Conservation (phyloP, 2,329 filamentous ascomycete species). For the Talaromyces sp. region DNA sequence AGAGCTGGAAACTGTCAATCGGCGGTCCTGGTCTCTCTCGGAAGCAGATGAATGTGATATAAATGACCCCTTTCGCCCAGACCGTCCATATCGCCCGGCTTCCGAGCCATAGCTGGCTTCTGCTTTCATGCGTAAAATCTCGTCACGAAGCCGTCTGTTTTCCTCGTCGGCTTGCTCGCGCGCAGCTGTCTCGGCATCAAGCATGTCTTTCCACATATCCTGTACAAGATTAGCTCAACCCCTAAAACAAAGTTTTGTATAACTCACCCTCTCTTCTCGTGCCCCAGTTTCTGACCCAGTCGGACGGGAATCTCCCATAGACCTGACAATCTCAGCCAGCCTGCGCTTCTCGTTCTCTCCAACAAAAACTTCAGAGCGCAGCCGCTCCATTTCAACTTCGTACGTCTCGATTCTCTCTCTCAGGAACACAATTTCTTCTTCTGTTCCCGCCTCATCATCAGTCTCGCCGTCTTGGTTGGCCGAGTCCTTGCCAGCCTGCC, state of each 20-base stretch:
- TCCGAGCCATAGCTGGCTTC: conserved; percentile 28
- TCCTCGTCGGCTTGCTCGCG: conserved; percentile 90
- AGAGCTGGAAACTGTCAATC: conserved; percentile 49
- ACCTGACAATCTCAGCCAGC: conserved; percentile 73
- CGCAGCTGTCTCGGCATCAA: conserved; percentile 84
- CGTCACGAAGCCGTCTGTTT: conserved; percentile 75
- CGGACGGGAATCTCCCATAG: conserved; percentile 51
- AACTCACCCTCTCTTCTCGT: conserved; percentile 42
- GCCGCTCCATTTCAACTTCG: conserved; percentile 74
- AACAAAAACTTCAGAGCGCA: conserved; percentile 70
- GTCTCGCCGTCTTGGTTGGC: conserved; percentile 36
- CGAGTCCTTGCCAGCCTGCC: conserved; percentile 41
- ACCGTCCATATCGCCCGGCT: conserved; percentile 27
- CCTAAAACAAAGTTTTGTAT: conserved; percentile 3
- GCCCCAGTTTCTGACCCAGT: conserved; percentile 47
- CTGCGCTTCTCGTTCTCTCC: conserved; percentile 82
- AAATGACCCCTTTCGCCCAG: conserved; percentile 31
- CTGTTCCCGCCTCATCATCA: conserved; percentile 48
- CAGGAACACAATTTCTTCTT: conserved; percentile 80
- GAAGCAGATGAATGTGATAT: conserved; percentile 33
- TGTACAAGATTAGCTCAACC: conserved; percentile 27
- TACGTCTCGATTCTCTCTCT: conserved; percentile 82
- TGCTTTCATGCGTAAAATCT: conserved; percentile 64
- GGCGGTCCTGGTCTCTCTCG: conserved; percentile 25
- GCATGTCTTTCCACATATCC: conserved; percentile 91